These are phyloP conservation scores for Xanthoconium stramineum DNA, from an alignment of 768 basidiomycete species.

Conservation along the genomic window DNA sequence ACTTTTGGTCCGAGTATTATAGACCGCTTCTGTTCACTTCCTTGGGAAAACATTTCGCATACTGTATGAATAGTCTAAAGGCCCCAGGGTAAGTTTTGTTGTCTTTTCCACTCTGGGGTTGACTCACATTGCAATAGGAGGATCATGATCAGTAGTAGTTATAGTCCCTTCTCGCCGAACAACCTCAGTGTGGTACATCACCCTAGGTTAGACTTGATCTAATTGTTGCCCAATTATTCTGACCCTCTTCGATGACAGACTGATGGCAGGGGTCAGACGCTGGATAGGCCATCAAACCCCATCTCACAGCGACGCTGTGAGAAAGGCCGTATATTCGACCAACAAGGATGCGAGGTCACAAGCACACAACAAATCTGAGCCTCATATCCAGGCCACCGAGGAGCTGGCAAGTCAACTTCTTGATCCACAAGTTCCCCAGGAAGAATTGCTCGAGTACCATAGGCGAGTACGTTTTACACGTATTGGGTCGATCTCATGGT, in stretches of 20 bases:
- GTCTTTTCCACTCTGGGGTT: not conserved
- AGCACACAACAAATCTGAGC: slow-evolving; percentile 27
- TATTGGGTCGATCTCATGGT: not conserved
- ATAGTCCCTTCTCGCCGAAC: slow-evolving; percentile 74
- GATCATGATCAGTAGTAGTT: slow-evolving; percentile 60
- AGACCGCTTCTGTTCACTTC: slow-evolving; percentile 80
- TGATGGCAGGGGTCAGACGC: slow-evolving; percentile 74
- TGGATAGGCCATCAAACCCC: slow-evolving; percentile 66
- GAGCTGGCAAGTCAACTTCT: slow-evolving; percentile 55
- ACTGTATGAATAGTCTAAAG: slow-evolving; percentile 87
- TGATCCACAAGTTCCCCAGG: slow-evolving; percentile 58
- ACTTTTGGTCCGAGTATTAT: slow-evolving; percentile 91
- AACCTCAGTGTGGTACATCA: slow-evolving; percentile 37
- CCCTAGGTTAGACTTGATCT: slow-evolving; percentile 33
- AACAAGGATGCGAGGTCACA: slow-evolving; percentile 25
- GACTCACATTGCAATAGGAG: slow-evolving; percentile 43
- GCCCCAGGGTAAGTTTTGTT: slow-evolving; percentile 61
- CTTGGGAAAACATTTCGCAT: slow-evolving; percentile 85
- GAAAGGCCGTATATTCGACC: slow-evolving; percentile 37
- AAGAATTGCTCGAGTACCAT: slow-evolving; percentile 71
- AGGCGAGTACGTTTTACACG: slow-evolving; percentile 40
- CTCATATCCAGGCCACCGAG: slow-evolving; percentile 46
- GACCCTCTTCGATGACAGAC: slow-evolving; percentile 35
- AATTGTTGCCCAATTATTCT: slow-evolving; percentile 22
- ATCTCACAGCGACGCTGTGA: slow-evolving; percentile 38